Percentiles rank a stretch among this genome's conserved stretches.
phyloP scores from a whole-genome alignment of 495 filamentous ascomycete species.

The Jackrogersella multiformis region DNA sequence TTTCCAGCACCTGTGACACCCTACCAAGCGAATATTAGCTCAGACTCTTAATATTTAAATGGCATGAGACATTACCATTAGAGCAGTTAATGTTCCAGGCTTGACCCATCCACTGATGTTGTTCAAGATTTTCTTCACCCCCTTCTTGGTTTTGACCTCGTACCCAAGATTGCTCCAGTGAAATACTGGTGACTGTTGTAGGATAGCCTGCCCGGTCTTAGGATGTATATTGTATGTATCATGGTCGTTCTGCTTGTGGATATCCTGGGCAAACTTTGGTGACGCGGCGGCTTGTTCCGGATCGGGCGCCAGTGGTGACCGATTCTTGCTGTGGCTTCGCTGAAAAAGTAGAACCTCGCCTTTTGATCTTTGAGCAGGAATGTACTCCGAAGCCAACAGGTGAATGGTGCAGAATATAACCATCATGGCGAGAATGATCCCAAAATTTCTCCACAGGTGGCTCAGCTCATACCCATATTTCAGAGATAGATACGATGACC shows the following conservation, averaged over 20 bases:
- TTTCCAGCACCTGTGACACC: constrained; percentile 64
- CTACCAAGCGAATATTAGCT: neutral
- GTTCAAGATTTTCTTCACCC: constrained; percentile 59
- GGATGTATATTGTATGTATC: neutral
- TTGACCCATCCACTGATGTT: constrained; percentile 80
- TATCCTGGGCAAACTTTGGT: neutral
- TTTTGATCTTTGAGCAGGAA: constrained; percentile 20
- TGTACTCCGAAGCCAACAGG: constrained; percentile 70
- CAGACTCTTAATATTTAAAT: constrained; percentile 26
- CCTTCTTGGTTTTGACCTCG: constrained; percentile 69
- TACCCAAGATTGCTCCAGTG: constrained; percentile 79
- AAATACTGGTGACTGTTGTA: constrained; percentile 50
- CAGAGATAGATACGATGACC: constrained; percentile 59
- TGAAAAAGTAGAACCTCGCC: neutral
- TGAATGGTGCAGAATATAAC: constrained; percentile 66
- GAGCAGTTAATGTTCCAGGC: constrained; percentile 77
- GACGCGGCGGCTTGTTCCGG: neutral
- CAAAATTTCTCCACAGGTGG: constrained; percentile 63
- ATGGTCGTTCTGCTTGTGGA: neutral
- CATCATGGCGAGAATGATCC: constrained; percentile 22
- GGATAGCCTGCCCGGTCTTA: neutral
- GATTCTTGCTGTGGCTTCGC: neutral
- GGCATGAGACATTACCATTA: constrained; percentile 71
- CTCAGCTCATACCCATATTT: constrained; percentile 64
- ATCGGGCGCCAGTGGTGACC: neutral